Base-by-base conservation (phyloP, 805 yeast genomes). In the Spathaspora sp. region DNA sequence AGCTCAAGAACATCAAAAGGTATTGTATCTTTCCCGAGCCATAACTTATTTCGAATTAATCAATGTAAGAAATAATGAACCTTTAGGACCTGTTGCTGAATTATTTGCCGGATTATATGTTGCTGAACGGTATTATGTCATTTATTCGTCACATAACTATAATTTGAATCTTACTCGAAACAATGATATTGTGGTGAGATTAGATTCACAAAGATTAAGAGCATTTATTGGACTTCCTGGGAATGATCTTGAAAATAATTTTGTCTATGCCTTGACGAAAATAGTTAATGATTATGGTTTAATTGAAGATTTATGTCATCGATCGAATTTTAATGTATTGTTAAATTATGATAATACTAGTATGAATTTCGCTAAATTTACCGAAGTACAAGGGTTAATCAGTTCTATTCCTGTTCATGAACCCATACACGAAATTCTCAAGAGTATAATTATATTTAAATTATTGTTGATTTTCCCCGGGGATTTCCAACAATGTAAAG, bases 11-110 rank as follows among this genome's bases (percentile, higher is more conserved):
- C 70, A 69, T 49, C 72, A 68, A 40, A 67, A 67, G 48, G 57
- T 68, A 23, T 50, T 63, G 28, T 56, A 68, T 53, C 56, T 68
- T 26, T 54, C 65, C 39, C 60, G 64, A 42, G 60, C 69, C n/a
- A 61, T 70, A 20, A 60, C 70, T 9, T 67, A 58, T 49, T 69
- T 58, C 52, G 72, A 68, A 50, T 53, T 70, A 29, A 65, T 70
- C 17, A 61, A 66, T 49, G 49, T 64, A 29, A 65, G 62, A 17
- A 54, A 62, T 31, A 58, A 60, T 23, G 61, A 62, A 38, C 50
- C 52, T 42, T 51, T 55, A 1, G 53, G 58, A 2, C 68, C 67
- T 50, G 48, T 69, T 39, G 60, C 59, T 48, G 75, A 70, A 51
- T 60, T 70, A 42, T 70, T 60, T 53, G 73, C 68, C 52, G 57